These are phyloP conservation scores for Colletotrichum higginsianum DNA, from an alignment of 2,329 filamentous ascomycete species.

Conservation along the genomic window DNA sequence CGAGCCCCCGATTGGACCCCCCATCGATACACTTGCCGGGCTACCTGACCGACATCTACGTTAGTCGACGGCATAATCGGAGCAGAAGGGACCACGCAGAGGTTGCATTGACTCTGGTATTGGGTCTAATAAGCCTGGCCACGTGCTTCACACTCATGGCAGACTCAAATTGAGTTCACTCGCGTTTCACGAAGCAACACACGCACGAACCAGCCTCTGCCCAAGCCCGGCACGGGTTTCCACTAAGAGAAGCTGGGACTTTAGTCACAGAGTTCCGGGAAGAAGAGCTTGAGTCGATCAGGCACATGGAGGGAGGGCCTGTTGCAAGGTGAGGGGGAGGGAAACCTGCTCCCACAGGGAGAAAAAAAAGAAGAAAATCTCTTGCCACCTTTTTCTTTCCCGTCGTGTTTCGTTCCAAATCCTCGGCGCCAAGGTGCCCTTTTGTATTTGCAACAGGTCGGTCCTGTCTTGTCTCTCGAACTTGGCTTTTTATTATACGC, in stretches of 20 bases:
- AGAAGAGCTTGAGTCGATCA: constrained; percentile 25
- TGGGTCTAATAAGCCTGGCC: not conserved
- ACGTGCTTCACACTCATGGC: constrained; percentile 4
- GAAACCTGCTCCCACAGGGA: no score
- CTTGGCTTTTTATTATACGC: not conserved
- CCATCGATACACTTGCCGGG: not conserved
- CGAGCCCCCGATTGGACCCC: not conserved
- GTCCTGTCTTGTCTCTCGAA: not conserved
- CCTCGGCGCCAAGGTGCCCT: constrained; percentile 27
- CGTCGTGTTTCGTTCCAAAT: constrained; percentile 16
- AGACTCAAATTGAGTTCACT: constrained; percentile 18
- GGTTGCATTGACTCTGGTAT: constrained; percentile 8
- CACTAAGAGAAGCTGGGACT: not conserved
- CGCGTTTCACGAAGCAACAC: constrained; percentile 1
- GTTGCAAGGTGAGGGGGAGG: not conserved
- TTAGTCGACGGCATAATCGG: not conserved
- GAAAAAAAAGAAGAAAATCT: not conserved
- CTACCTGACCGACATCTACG: not conserved
- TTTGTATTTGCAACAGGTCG: constrained; percentile 4
- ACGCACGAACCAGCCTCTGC: constrained; percentile 15
- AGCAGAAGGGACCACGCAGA: not conserved
- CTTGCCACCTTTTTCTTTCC: constrained; percentile 16
- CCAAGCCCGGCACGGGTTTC: not conserved
- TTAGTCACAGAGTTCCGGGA: constrained; percentile 35
- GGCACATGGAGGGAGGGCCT: not conserved